These are phyloP conservation scores for Pseudevernia furfuracea DNA, from an alignment of 495 filamentous ascomycete genomes.

Conservation along the genomic window DNA sequence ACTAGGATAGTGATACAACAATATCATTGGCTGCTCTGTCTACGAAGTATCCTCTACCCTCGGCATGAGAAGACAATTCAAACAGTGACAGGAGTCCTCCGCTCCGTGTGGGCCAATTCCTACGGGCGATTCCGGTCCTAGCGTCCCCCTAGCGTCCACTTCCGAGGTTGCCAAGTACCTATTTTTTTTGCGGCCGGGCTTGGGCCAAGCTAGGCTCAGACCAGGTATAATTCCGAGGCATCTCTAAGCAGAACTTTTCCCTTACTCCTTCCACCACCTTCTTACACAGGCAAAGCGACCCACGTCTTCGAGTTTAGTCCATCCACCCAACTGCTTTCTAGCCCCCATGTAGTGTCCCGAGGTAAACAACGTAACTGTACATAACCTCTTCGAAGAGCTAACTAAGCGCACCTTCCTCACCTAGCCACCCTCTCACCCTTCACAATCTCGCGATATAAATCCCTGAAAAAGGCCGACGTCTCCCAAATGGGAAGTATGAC, in stretches of 20 bases:
- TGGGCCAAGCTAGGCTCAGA: too few relatives aligned
- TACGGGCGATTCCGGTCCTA: conserved; percentile 1
- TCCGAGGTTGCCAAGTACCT: background rate
- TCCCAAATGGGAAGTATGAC: conserved; percentile 31
- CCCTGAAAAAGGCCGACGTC: conserved; percentile 23
- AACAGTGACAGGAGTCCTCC: background rate
- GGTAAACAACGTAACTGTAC: too few relatives aligned
- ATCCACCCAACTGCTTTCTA: too few relatives aligned
- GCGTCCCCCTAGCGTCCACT: background rate
- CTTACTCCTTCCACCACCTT: too few relatives aligned
- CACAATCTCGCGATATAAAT: conserved; percentile 23
- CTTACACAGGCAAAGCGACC: too few relatives aligned
- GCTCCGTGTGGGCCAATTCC: background rate
- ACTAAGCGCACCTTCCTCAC: background rate
- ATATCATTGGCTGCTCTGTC: background rate
- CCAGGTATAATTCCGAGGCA: too few relatives aligned
- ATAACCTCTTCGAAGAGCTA: too few relatives aligned
- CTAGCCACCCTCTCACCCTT: conserved; percentile 6
- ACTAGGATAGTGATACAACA: too few relatives aligned
- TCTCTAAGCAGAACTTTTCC: too few relatives aligned
- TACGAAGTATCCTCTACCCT: background rate
- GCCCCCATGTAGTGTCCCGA: too few relatives aligned
- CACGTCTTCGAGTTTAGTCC: too few relatives aligned
- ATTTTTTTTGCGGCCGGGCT: too few relatives aligned
- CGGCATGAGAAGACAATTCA: background rate